Conservation (phyloP, 2,329 filamentous ascomycete genomes). For the Zymoseptoria brevis region DNA sequence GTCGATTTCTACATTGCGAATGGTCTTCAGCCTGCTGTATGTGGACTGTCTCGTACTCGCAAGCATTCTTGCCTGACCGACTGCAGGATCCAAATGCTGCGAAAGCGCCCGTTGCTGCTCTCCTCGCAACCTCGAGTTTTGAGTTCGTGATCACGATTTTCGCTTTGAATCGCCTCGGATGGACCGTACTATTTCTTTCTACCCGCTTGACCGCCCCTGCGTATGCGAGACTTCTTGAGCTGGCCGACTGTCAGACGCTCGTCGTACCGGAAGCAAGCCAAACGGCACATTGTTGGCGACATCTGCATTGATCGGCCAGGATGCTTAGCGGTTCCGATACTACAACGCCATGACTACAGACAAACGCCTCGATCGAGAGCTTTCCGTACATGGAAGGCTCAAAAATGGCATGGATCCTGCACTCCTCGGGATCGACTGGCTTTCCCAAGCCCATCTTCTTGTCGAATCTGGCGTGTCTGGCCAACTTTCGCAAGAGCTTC, state of each 20-base stretch:
- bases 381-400: slow-evolving; percentile 22
- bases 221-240: slow-evolving; percentile 41
- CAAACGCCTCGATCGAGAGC: slow-evolving; percentile 5
- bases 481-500: slow-evolving; percentile 42
- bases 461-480: slow-evolving; percentile 45
- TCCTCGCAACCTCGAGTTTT: slow-evolving; percentile 48
- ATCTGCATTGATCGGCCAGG: slow-evolving; percentile 23
- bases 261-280: slow-evolving; percentile 18
- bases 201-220: slow-evolving; percentile 47
- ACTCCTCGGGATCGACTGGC: slow-evolving; percentile 51
- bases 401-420: slow-evolving; percentile 39
- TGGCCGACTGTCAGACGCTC: slow-evolving; percentile 30
- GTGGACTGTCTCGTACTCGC: background rate
- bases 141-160: slow-evolving; percentile 49
- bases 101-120: slow-evolving; percentile 36
- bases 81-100: slow-evolving; percentile 18
- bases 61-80: background rate
- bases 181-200: slow-evolving; percentile 48
- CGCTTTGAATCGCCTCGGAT: slow-evolving; percentile 48
- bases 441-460: slow-evolving; percentile 57
- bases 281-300: slow-evolving; percentile 25
- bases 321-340: slow-evolving; percentile 25
- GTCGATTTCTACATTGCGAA: slow-evolving; percentile 19
- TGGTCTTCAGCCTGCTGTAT: slow-evolving; percentile 24
- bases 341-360: slow-evolving; percentile 21